Base-by-base conservation (phyloP, 2,329 filamentous ascomycete species). In the Cercospora sp. region DNA sequence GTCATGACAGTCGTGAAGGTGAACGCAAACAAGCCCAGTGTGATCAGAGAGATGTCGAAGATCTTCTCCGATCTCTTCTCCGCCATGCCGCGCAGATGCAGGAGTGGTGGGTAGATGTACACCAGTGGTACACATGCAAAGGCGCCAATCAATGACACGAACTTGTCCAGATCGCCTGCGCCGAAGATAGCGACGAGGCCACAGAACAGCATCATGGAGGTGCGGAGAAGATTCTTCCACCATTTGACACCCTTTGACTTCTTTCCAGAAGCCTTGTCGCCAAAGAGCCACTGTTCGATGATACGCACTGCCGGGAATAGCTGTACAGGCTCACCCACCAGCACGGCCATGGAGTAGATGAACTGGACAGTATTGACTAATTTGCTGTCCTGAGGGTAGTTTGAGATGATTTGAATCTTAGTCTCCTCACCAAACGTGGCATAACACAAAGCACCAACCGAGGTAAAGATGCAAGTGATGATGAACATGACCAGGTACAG, bases 301-400 rank as follows among this genome's bases (percentile, higher is more conserved):
- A 92, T 93, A 72, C 90, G 86, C 62, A 91, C 82, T 7, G 90
- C 89, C 0, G 90, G 90, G 80, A 92, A 93, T 57, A 92, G 84
- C 78, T 93, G 90, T 1, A 93, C 90, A 0, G 90, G 90, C 57
- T 88, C 89, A 36, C 90, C 90, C 5, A 89, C 88, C n/a, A 93
- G 82, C 7, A 93, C 89, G 1, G 90, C 90, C 26, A 92, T 78
- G 3, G 89, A 89, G 81, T 93, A 93, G 62, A 92, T 82, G 75
- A 91, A 89, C 74, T 93, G 90, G 7, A 93, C 89, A 0, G 88
- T 87, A 71, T 93, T 92, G 81, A 93, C 90, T n/a, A 92, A 83
- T 65, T 86, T 85, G 78, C 86, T 90, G 72, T 84, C 83, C 73
- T 92, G 90, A 0, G 90, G 90, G 74, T 89, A 92, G 78, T 92